Evolutionary conservation across 148 eudicot species (phyloP), one percentile per base, ranked within the genome.

Genomic region (Beta vulgaris): DNA sequence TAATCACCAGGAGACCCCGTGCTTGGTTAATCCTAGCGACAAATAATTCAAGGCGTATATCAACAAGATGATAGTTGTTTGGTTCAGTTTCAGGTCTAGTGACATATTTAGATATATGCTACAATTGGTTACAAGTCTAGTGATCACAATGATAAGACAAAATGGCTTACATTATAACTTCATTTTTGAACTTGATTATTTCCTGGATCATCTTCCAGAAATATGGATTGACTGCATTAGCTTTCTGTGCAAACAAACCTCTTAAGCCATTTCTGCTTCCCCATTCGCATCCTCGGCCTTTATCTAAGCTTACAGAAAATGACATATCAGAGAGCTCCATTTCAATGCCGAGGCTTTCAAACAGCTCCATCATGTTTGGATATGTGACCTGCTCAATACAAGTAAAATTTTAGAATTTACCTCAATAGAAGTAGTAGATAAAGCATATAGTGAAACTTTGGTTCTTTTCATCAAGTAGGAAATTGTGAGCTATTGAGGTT

Each of bases 321-420:
- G 99, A 95, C 99, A 91, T 92, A 54, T 92, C 97, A 54, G 99
- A 92, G n/a, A 72, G 46, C 84, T 95, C 97, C 90, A 89, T 88
- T n/a, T 95, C 99, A 42, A 95, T 83, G 28, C 92, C 98, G 62
- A 95, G 92, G 63, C 40, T 85, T 83, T 95, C 99, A 66, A 95
- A 95, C 44, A 92, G 87, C 79, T 90, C 94, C 93, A 91, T 81
- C 99, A 91, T 89, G 74, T 95, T 89, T 77, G 97, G 99, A 84
- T 89, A 92, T 14, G 98, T 92, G n/a, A 95, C 99, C 99, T 95
- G 91, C 60, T 21, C 64, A 69, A 34, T 76, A 2, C n/a, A n/a
- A n/a, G n/a, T n/a, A n/a, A n/a, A n/a, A n/a, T n/a, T n/a, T n/a
- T n/a, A n/a, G n/a, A n/a, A n/a, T n/a, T n/a, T n/a, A n/a, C n/a